These are phyloP conservation scores for Cryptosporidium bovis DNA, from an alignment of 169 alveolate species.

Conservation along the genomic window DNA sequence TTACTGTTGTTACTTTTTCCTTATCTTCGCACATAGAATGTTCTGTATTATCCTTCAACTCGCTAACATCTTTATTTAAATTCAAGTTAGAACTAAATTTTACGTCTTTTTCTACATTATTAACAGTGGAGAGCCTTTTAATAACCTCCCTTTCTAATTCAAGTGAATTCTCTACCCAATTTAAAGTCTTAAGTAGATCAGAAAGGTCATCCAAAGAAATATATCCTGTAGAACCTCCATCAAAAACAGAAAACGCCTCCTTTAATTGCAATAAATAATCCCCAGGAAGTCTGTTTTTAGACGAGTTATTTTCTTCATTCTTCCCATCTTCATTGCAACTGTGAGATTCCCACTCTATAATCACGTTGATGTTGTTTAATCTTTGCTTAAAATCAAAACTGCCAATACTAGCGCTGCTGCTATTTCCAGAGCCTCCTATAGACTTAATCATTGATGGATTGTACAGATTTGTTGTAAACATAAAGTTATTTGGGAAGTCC, in stretches of 20 bases:
- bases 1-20: not conserved
- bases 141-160: conserved; percentile 33
- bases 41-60: not conserved
- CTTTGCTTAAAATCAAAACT: not conserved
- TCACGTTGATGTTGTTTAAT: conserved; percentile 25
- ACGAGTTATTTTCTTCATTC: not conserved
- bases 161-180: conserved; percentile 48
- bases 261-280: conserved; percentile 38
- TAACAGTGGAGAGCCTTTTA: not conserved
- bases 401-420: not conserved
- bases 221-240: conserved; percentile 40
- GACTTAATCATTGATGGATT: conserved; percentile 26
- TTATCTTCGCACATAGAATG: not conserved
- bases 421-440: not conserved
- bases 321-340: not conserved
- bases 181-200: conserved; percentile 48
- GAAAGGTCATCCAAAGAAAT: conserved; percentile 36
- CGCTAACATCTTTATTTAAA: not conserved
- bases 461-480: conserved; percentile 39
- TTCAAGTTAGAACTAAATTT: not conserved
- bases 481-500: conserved; percentile 26
- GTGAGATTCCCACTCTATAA: conserved; percentile 31
- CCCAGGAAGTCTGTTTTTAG: conserved; percentile 7
- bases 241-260: conserved; percentile 65
- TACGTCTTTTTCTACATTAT: not conserved